phyloP scores from a whole-genome alignment of 2,329 filamentous ascomycete genomes.

The Colletotrichum sansevieriae region DNA sequence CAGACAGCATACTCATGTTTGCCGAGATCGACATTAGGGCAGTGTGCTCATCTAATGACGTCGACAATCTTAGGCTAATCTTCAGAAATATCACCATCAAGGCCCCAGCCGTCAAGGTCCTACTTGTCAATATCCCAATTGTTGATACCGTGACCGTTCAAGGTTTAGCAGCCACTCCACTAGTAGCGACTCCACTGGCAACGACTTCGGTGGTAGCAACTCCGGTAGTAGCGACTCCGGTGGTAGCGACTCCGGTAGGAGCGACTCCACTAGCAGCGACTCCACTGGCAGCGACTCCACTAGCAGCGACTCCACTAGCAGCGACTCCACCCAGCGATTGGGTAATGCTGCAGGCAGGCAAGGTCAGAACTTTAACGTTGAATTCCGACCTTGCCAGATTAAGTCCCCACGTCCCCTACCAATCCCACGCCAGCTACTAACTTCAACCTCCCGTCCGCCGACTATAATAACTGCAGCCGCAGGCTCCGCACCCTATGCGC shows the following conservation, averaged over 20 bases:
- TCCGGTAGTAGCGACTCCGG: too few relatives aligned
- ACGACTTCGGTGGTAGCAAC: too few relatives aligned
- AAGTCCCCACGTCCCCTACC: neutral
- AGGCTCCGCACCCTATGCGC: neutral
- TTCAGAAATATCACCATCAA: neutral
- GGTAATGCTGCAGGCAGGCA: too few relatives aligned
- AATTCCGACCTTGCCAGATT: too few relatives aligned
- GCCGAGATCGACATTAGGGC: neutral
- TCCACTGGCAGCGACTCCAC: too few relatives aligned
- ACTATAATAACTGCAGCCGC: neutral
- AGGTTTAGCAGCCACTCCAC: neutral
- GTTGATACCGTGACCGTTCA: neutral
- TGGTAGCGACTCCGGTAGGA: too few relatives aligned
- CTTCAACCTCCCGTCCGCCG: neutral
- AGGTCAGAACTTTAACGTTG: too few relatives aligned
- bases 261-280: too few relatives aligned
- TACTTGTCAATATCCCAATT: neutral
- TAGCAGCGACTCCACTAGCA: too few relatives aligned
- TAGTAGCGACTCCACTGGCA: too few relatives aligned
- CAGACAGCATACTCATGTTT: neutral
- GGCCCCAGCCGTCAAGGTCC: neutral
- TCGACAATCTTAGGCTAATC: neutral
- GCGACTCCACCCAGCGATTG: too few relatives aligned
- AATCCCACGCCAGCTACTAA: neutral
- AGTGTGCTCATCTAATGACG: neutral